A percentile compares a stretch with the other conserved stretches of the same genome.
Conservation (phyloP, 257 asterid species). For the Voacanga thouarsii region DNA sequence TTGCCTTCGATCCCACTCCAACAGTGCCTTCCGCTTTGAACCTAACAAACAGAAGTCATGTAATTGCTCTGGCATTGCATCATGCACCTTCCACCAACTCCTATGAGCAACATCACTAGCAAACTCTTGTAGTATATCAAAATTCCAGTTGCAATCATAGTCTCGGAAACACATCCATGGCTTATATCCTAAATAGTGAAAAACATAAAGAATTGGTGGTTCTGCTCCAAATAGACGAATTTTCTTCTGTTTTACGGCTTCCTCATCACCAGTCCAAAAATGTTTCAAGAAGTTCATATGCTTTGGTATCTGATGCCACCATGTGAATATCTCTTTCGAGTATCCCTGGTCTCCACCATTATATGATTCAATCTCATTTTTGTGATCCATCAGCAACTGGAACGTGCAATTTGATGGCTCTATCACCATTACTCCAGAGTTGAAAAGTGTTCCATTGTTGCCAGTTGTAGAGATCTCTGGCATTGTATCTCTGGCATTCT, state of each 20-base stretch:
- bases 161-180: conserved; percentile 92
- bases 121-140: conserved; percentile 69
- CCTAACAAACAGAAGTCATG: conserved; percentile 55
- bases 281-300: conserved; percentile 82
- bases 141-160: conserved; percentile 89
- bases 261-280: conserved; percentile 89
- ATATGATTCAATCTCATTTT: conserved; percentile 76
- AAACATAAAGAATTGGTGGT: conserved; percentile 71
- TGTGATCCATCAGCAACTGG: conserved; percentile 72
- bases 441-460: conserved; percentile 83
- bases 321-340: conserved; percentile 70
- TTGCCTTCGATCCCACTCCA: conserved; percentile 81
- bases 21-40: conserved; percentile 76
- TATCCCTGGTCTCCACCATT: conserved; percentile 96
- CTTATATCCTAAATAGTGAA: conserved; percentile 76
- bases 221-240: conserved; percentile 57
- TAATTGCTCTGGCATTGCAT: conserved; percentile 53
- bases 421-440: conserved; percentile 87
- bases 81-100: conserved; percentile 89
- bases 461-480: conserved; percentile 86
- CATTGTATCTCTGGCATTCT: too few relatives aligned
- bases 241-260: conserved; percentile 50
- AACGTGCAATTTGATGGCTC: conserved; percentile 92
- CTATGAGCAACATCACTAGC: conserved; percentile 83
- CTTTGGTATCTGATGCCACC: conserved; percentile 94